Percentiles rank a stretch among this genome's conserved stretches.
These are phyloP conservation scores for Oryza glumipatula DNA, from an alignment of 176 grass and related monocot species.

Conservation along the genomic window DNA sequence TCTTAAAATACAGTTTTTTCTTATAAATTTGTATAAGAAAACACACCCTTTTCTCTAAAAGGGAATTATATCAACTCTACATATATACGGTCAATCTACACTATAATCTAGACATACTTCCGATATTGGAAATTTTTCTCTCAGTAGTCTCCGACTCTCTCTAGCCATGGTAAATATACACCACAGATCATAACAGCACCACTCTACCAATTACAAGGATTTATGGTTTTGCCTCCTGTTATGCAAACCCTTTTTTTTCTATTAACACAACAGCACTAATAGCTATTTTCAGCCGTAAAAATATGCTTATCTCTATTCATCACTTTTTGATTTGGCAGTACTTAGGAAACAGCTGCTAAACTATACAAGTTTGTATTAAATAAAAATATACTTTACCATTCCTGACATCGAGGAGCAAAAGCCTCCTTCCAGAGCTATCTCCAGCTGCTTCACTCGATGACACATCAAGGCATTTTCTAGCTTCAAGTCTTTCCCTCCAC, in stretches of 20 bases:
- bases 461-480: slow-evolving; percentile 39
- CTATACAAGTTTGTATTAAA: not conserved
- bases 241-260: not conserved
- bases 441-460: slow-evolving; percentile 33
- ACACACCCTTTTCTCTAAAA: not conserved
- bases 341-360: not conserved
- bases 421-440: slow-evolving; percentile 40
- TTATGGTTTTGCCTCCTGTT: not conserved
- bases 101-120: not conserved
- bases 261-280: not conserved
- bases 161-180: not conserved
- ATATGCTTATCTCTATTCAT: not conserved
- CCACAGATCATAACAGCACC: not conserved
- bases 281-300: not conserved
- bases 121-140: not conserved
- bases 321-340: not conserved
- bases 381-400: slow-evolving; percentile 66
- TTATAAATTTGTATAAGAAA: not conserved
- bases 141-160: not conserved
- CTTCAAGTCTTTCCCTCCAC: slow-evolving; percentile 77
- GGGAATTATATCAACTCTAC: not conserved
- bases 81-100: not conserved
- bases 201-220: not conserved
- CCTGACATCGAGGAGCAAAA: slow-evolving; percentile 88
- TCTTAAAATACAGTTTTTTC: not conserved